Conservation (phyloP, 2,329 filamentous ascomycete species). For the Raffaelea albimanens region DNA sequence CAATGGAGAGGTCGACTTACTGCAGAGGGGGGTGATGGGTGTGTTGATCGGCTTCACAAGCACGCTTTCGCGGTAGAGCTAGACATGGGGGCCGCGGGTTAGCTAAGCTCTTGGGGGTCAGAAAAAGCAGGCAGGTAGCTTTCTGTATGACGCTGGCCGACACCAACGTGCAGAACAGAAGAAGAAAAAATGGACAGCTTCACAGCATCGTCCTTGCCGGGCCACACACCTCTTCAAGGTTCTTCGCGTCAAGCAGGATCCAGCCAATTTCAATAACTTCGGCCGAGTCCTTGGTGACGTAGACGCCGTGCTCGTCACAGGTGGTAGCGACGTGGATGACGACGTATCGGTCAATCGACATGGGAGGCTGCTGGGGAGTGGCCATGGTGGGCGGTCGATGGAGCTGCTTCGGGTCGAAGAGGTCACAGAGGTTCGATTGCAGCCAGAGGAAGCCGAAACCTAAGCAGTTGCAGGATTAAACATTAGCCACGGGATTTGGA, state of each 20-base stretch:
- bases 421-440: too few species aligned
- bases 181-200: neutral
- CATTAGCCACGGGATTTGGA: too few species aligned
- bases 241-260: slow-evolving; percentile 89
- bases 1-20: slow-evolving; percentile 58
- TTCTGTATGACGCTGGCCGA: too few species aligned
- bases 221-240: slow-evolving; percentile 70
- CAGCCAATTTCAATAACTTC: slow-evolving; percentile 99
- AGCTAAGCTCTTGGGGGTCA: neutral
- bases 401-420: too few species aligned
- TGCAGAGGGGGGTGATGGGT: slow-evolving; percentile 95
- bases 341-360: slow-evolving; percentile 88
- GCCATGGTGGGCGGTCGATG: slow-evolving; percentile 22
- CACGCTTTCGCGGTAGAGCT: slow-evolving; percentile 92
- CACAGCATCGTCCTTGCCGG: neutral
- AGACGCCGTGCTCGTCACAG: slow-evolving; percentile 97
- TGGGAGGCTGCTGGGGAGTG: slow-evolving; percentile 38
- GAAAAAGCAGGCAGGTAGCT: neutral
- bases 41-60: slow-evolving; percentile 98
- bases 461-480: too few species aligned
- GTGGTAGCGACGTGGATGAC: slow-evolving; percentile 98
- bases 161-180: neutral
- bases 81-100: slow-evolving; percentile 8
- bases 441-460: too few species aligned
- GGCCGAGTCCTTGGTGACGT: slow-evolving; percentile 97